Conservation (phyloP, 805 yeast species). For the Yarrowia divulgata region DNA sequence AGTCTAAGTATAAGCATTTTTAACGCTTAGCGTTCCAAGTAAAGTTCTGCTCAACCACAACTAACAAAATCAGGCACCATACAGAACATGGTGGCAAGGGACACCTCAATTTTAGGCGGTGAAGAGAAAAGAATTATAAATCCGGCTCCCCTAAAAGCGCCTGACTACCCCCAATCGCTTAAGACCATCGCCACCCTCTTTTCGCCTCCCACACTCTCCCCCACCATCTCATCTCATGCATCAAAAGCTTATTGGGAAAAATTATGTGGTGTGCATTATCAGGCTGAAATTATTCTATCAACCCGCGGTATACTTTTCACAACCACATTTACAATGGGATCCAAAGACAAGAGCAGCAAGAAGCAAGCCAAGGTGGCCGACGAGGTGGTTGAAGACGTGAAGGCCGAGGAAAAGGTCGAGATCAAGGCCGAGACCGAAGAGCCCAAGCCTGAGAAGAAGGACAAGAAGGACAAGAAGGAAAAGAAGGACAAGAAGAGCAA, state of each 20-base stretch:
- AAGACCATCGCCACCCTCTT: too few relatives aligned
- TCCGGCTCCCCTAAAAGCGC: too few relatives aligned
- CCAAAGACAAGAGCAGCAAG: conserved; percentile 27
- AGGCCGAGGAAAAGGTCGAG: neutral
- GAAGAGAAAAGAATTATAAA: too few relatives aligned
- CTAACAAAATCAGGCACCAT: too few relatives aligned
- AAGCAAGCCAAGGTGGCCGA: conserved; percentile 14
- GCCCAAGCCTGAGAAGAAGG: neutral
- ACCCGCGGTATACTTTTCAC: neutral
- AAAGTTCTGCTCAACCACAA: too few relatives aligned
- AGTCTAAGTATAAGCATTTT: too few relatives aligned
- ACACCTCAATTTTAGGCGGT: too few relatives aligned
- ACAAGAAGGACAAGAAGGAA: neutral
- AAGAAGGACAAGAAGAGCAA: neutral
- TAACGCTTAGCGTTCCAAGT: too few relatives aligned
- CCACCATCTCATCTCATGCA: conserved; percentile 12
- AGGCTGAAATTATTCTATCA: conserved; percentile 7
- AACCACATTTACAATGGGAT: conserved; percentile 19
- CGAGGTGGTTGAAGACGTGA: neutral
- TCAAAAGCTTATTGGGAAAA: conserved; percentile 25
- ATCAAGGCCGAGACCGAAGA: neutral
- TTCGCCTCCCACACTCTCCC: too few relatives aligned
- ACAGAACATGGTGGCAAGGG: too few relatives aligned
- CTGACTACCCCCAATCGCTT: too few relatives aligned
- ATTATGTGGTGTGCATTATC: conserved; percentile 32